A percentile compares a stretch with the other conserved stretches of the same genome.
Evolutionary conservation across 2,329 filamentous ascomycete species (phyloP).

Genomic region (Metarhizium humberi): DNA sequence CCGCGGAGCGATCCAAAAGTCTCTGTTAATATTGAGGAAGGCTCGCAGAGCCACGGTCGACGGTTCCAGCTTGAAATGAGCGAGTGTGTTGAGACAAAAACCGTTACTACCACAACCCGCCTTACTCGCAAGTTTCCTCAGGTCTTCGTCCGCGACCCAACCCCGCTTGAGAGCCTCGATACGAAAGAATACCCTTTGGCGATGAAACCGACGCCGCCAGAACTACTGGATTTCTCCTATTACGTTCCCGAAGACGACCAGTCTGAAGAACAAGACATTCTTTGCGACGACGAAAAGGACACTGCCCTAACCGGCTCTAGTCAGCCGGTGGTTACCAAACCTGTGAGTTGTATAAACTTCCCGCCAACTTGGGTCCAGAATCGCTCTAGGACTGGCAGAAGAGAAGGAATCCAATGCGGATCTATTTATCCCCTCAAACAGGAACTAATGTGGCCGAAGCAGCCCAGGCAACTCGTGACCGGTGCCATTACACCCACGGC

Average conservation of each 20-base stretch:
- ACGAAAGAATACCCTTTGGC: slow-evolving; percentile 86
- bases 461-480: slow-evolving; percentile 13
- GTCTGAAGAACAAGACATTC: slow-evolving; percentile 16
- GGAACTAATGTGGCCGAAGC: slow-evolving; percentile 5
- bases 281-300: slow-evolving; percentile 14
- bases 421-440: not conserved
- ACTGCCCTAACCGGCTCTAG: not conserved
- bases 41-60: slow-evolving; percentile 22
- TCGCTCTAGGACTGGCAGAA: not conserved
- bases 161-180: slow-evolving; percentile 63
- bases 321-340: slow-evolving; percentile 3
- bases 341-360: slow-evolving; percentile 11
- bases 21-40: slow-evolving; percentile 38
- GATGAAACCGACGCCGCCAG: slow-evolving; percentile 68
- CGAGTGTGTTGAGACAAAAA: slow-evolving; percentile 59
- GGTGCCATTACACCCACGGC: slow-evolving; percentile 16
- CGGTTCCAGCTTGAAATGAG: slow-evolving; percentile 48
- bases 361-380: not conserved
- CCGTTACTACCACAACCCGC: slow-evolving; percentile 84
- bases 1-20: slow-evolving; percentile 29
- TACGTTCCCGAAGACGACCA: slow-evolving; percentile 36
- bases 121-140: slow-evolving; percentile 79
- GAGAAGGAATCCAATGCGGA: not conserved
- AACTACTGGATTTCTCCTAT: slow-evolving; percentile 69
- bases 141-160: slow-evolving; percentile 67